phyloP scores from a whole-genome alignment of 1,284 basidiomycete species.

The Flammula alnicola region DNA sequence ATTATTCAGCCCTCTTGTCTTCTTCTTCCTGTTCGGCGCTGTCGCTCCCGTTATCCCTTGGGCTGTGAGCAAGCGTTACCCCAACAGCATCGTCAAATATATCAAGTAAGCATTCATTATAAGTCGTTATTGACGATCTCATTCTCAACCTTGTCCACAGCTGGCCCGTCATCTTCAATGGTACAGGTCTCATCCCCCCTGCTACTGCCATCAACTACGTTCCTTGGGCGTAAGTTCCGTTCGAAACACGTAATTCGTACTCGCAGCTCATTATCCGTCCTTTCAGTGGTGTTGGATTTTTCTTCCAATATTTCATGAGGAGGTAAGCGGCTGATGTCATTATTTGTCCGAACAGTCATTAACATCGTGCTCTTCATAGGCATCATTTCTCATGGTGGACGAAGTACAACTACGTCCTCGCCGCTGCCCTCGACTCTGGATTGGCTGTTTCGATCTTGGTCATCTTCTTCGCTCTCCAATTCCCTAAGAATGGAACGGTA shows the following conservation, averaged over 20 bases:
- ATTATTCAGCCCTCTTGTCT: slow-evolving; percentile 32
- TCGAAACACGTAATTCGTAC: neutral
- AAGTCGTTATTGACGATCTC: neutral
- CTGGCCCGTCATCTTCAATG: slow-evolving; percentile 49
- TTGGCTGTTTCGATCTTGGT: slow-evolving; percentile 52
- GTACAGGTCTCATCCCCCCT: slow-evolving; percentile 52
- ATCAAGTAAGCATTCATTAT: slow-evolving; percentile 41
- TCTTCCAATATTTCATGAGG: slow-evolving; percentile 66
- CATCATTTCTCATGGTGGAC: slow-evolving; percentile 73
- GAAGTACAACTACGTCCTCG: slow-evolving; percentile 72
- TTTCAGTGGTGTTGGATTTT: slow-evolving; percentile 51
- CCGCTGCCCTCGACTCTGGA: slow-evolving; percentile 64
- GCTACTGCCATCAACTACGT: slow-evolving; percentile 50
- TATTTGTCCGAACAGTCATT: slow-evolving; percentile 39
- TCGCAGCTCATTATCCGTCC: slow-evolving; percentile 18
- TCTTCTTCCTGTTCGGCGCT: slow-evolving; percentile 60
- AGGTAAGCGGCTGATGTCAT: slow-evolving; percentile 29
- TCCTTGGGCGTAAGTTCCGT: slow-evolving; percentile 44
- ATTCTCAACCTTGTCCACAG: neutral
- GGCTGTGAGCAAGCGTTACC: slow-evolving; percentile 38
- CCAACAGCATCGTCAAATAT: slow-evolving; percentile 45
- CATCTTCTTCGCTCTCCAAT: slow-evolving; percentile 57
- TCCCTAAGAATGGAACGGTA: slow-evolving; percentile 45
- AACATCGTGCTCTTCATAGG: slow-evolving; percentile 35
- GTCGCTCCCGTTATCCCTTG: slow-evolving; percentile 44